Conservation (phyloP, 2,329 filamentous ascomycete genomes). For the Alternaria sp. region DNA sequence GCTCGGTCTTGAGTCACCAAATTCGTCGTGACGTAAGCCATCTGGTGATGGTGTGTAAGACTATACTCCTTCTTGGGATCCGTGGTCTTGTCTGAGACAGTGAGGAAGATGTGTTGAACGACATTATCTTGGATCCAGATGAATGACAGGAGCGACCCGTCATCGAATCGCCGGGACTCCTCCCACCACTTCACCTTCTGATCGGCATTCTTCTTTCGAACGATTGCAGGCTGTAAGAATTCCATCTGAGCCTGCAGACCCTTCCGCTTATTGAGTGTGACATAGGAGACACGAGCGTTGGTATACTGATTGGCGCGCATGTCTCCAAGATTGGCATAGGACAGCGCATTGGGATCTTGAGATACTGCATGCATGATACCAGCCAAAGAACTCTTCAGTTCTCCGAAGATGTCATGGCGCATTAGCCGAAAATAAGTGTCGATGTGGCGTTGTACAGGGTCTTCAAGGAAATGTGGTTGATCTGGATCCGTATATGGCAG, state of each 20-base stretch:
- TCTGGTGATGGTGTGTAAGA: slow-evolving; percentile 13
- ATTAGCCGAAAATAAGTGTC: slow-evolving; percentile 47
- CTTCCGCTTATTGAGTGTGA: slow-evolving; percentile 25
- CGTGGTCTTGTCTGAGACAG: slow-evolving; percentile 23
- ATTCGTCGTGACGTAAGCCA: slow-evolving; percentile 25
- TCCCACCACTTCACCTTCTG: slow-evolving; percentile 42
- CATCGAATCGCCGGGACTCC: slow-evolving; percentile 34
- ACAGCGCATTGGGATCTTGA: slow-evolving; percentile 10
- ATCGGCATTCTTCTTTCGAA: slow-evolving; percentile 18
- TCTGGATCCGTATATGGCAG: slow-evolving; percentile 42
- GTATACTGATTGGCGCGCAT: slow-evolving; percentile 32
- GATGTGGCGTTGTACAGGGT: slow-evolving; percentile 38
- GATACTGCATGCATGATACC: slow-evolving; percentile 26
- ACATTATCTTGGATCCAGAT: slow-evolving; percentile 22
- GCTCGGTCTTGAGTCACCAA: slow-evolving; percentile 26
- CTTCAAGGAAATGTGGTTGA: slow-evolving; percentile 37
- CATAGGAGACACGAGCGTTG: slow-evolving; percentile 26
- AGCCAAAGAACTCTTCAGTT: slow-evolving; percentile 38
- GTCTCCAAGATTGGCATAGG: slow-evolving; percentile 26
- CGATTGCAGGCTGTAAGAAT: slow-evolving; percentile 30
- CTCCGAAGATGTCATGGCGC: slow-evolving; percentile 46
- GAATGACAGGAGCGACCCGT: slow-evolving; percentile 41
- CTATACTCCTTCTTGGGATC: slow-evolving; percentile 17
- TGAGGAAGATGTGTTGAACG: slow-evolving; percentile 41
- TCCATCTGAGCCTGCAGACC: slow-evolving; percentile 33